phyloP scores from a whole-genome alignment of 1,284 basidiomycete species.

The Sphaerobolus stellatus region DNA sequence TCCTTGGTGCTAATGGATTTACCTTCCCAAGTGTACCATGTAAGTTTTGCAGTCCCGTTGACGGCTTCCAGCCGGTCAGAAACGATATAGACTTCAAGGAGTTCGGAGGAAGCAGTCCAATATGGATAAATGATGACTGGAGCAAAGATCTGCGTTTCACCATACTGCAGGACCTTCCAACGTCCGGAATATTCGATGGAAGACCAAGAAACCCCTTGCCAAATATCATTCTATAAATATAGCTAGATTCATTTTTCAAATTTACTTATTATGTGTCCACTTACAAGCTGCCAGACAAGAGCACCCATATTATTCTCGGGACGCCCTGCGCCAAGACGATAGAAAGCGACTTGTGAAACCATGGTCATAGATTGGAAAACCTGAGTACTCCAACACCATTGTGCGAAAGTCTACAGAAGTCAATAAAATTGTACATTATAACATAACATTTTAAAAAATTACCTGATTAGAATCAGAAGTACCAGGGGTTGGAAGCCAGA shows the following conservation, averaged over 20 bases:
- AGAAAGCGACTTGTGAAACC: conserved; percentile 59
- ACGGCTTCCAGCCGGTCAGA: conserved; percentile 54
- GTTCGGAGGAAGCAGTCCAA: conserved; percentile 49
- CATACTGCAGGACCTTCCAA: conserved; percentile 64
- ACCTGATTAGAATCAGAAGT: conserved; percentile 48
- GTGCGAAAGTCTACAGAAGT: conserved; percentile 44
- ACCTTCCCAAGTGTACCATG: conserved; percentile 61
- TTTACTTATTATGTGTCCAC: background rate
- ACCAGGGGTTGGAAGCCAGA: conserved; percentile 54
- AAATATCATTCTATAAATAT: conserved; percentile 51
- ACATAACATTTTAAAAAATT: background rate
- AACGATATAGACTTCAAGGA: conserved; percentile 49
- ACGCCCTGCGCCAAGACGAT: conserved; percentile 54
- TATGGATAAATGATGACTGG: conserved; percentile 55
- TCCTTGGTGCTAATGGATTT: conserved; percentile 38
- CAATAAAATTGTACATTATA: background rate
- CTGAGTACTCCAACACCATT: conserved; percentile 62
- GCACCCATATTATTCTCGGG: conserved; percentile 61
- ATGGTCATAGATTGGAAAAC: conserved; percentile 59
- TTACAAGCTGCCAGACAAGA: conserved; percentile 56
- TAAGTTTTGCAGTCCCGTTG: conserved; percentile 47
- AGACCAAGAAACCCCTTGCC: conserved; percentile 64
- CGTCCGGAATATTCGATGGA: conserved; percentile 60
- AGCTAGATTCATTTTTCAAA: background rate
- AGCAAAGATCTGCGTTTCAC: conserved; percentile 45